Percentiles rank a stretch among this genome's conserved stretches.
These are phyloP conservation scores for Hansenula lynferdii DNA, from an alignment of 1,139 yeast species.

Conservation along the genomic window DNA sequence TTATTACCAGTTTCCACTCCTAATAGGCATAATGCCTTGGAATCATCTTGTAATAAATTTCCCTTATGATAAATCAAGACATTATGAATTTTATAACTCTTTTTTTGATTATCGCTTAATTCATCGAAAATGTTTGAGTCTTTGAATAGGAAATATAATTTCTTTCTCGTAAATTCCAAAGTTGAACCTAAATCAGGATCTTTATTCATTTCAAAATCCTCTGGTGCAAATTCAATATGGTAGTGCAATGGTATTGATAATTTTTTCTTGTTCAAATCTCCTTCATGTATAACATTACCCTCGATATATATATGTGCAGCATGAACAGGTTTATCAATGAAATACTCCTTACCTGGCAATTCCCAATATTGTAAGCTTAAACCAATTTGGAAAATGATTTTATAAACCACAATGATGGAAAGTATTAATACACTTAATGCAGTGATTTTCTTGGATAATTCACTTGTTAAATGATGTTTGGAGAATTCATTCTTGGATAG, in stretches of 20 bases:
- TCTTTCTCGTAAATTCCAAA: slow-evolving; percentile 53
- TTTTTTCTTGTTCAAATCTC: slow-evolving; percentile 13
- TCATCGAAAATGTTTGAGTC: slow-evolving; percentile 40
- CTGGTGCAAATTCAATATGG: slow-evolving; percentile 77
- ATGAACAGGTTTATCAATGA: slow-evolving; percentile 67
- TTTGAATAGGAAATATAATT: slow-evolving; percentile 46
- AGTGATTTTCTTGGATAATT: slow-evolving; percentile 16
- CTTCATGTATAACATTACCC: slow-evolving; percentile 34
- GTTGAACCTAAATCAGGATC: slow-evolving; percentile 67
- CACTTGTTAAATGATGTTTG: slow-evolving; percentile 17
- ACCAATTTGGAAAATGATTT: slow-evolving; percentile 12
- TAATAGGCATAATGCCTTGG: slow-evolving; percentile 52
- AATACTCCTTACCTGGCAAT: slow-evolving; percentile 58
- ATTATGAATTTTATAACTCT: slow-evolving; percentile 23
- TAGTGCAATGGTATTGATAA: slow-evolving; percentile 43
- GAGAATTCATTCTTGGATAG: slow-evolving; percentile 6
- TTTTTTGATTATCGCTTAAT: slow-evolving; percentile 7
- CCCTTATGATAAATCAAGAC: slow-evolving; percentile 29
- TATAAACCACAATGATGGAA: slow-evolving; percentile 8
- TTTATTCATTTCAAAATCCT: slow-evolving; percentile 58
- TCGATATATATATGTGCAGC: slow-evolving; percentile 68
- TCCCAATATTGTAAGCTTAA: slow-evolving; percentile 19
- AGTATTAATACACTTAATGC: slow-evolving; percentile 12
- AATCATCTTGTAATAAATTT: slow-evolving; percentile 32
- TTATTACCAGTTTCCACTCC: slow-evolving; percentile 66